These are phyloP conservation scores for Blastomyces emzantsi DNA, from an alignment of 2,329 filamentous ascomycete species.

Conservation along the genomic window DNA sequence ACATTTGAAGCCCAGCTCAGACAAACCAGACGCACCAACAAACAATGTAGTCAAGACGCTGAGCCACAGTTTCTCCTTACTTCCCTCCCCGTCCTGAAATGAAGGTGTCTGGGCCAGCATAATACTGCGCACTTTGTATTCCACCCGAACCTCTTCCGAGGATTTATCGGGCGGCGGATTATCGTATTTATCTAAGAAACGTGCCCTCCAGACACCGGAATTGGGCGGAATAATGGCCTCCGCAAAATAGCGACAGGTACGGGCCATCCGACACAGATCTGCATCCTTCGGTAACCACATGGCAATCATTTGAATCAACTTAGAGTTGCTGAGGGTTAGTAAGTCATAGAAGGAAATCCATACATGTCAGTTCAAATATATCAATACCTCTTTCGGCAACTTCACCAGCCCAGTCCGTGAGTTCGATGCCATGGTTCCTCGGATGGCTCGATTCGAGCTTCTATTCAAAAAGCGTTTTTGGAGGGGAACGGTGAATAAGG, in stretches of 20 bases:
- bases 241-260: constrained; percentile 22
- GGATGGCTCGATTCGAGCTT: background rate
- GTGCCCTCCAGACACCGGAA: constrained; percentile 28
- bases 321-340: background rate
- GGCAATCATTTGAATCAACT: constrained; percentile 30
- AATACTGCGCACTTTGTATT: constrained; percentile 31
- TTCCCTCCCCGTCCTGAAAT: constrained; percentile 22
- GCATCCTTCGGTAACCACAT: constrained; percentile 22
- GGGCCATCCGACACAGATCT: constrained; percentile 26
- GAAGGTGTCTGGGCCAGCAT: constrained; percentile 24
- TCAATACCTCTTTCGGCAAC: constrained; percentile 10
- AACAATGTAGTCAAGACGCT: constrained; percentile 25
- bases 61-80: constrained; percentile 25
- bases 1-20: background rate
- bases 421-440: background rate
- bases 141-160: constrained; percentile 22
- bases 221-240: constrained; percentile 21
- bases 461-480: background rate
- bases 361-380: background rate
- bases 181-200: constrained; percentile 30
- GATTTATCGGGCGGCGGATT: constrained; percentile 16
- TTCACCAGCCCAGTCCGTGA: background rate
- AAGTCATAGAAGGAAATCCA: background rate
- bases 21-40: constrained; percentile 8
- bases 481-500: background rate